Evolutionary conservation across 257 asterid genomes (phyloP).

Genomic region (Fraxinus excelsior): DNA sequence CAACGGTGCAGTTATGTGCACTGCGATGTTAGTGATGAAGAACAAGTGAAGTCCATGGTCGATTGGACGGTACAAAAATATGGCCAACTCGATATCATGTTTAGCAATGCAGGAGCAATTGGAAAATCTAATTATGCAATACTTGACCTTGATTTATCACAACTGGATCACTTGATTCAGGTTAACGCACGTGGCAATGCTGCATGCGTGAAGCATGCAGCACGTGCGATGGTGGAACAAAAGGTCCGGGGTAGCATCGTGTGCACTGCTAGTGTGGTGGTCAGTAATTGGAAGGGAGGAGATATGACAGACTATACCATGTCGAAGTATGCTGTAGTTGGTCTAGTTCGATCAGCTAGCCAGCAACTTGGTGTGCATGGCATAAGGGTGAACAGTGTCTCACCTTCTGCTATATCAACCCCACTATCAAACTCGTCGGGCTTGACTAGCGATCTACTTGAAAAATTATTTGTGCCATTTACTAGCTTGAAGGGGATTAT

Average conservation of each 20-base stretch:
- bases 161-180: constrained; percentile 21
- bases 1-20: constrained; percentile 35
- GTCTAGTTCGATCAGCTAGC: constrained; percentile 43
- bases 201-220: constrained; percentile 36
- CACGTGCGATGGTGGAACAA: constrained; percentile 30
- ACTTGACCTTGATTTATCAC: constrained; percentile 32
- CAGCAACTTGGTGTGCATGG: constrained; percentile 39
- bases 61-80: constrained; percentile 34
- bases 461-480: constrained; percentile 4
- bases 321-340: constrained; percentile 46
- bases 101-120: constrained; percentile 43
- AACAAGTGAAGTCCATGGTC: constrained; percentile 40
- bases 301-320: constrained; percentile 32
- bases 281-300: constrained; percentile 4
- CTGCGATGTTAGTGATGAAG: constrained; percentile 51
- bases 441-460: constrained; percentile 6
- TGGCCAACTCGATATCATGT: constrained; percentile 49
- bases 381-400: constrained; percentile 43
- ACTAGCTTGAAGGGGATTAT: constrained; percentile 33
- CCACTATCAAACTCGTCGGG: constrained; percentile 12
- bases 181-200: constrained; percentile 40
- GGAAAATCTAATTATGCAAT: constrained; percentile 27
- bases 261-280: constrained; percentile 42
- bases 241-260: constrained; percentile 28
- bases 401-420: constrained; percentile 36